Evolutionary conservation across 371 early-diverging fungal genomes (phyloP).

Genomic region (Apophysomyces sp.): DNA sequence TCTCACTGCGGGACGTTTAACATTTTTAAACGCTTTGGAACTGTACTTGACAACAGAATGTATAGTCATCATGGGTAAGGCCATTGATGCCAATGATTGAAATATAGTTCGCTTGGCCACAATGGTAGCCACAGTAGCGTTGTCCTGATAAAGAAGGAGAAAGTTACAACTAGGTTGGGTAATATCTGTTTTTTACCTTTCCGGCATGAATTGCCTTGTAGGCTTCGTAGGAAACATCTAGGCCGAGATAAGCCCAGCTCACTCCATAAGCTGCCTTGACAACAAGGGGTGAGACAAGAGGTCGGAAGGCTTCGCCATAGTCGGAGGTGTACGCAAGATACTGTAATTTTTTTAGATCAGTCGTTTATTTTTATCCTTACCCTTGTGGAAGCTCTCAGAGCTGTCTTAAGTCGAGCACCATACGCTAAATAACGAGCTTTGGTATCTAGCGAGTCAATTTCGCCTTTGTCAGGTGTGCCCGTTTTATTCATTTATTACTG

Average conservation of each 20-base stretch:
- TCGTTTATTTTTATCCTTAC: background rate
- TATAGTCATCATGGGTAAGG: slow-evolving; percentile 73
- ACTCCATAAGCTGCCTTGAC: slow-evolving; percentile 69
- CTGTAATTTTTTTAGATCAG: slow-evolving; percentile 14
- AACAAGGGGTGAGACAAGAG: slow-evolving; percentile 56
- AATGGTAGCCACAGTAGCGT: slow-evolving; percentile 51
- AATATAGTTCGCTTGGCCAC: slow-evolving; percentile 68
- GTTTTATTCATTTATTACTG: background rate
- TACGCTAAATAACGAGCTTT: slow-evolving; percentile 70
- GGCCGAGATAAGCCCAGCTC: slow-evolving; percentile 62
- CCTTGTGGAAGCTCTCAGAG: slow-evolving; percentile 51
- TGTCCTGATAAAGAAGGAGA: slow-evolving; percentile 20
- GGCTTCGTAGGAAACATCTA: slow-evolving; percentile 72
- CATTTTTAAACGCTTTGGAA: slow-evolving; percentile 55
- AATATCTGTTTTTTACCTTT: slow-evolving; percentile 21
- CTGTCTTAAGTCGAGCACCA: slow-evolving; percentile 59
- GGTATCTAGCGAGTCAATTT: slow-evolving; percentile 55
- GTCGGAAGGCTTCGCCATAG: slow-evolving; percentile 80
- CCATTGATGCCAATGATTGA: slow-evolving; percentile 71
- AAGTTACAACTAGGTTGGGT: background rate
- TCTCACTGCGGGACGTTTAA: slow-evolving; percentile 49
- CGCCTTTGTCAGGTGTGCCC: slow-evolving; percentile 21
- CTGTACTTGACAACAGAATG: slow-evolving; percentile 74
- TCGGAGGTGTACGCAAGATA: slow-evolving; percentile 74
- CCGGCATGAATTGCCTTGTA: slow-evolving; percentile 64